Base-by-base conservation (phyloP, 2,329 filamentous ascomycete species). In the Pseudocercospora pini-densiflorae region DNA sequence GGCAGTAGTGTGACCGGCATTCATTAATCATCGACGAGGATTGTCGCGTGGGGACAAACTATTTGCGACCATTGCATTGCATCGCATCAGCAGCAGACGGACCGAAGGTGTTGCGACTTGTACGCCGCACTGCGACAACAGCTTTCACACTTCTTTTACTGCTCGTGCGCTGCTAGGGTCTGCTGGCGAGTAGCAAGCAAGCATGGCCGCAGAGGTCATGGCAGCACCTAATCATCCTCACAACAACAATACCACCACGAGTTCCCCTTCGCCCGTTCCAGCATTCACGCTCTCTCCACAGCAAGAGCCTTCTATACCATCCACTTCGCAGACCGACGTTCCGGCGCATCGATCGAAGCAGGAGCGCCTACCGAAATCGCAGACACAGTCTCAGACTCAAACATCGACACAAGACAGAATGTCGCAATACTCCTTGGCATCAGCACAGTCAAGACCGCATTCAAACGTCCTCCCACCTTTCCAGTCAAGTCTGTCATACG, bases 391-490 rank as follows among this genome's bases (percentile, higher is more conserved):
- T 91, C 75, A 58, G 29, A 29, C 54, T n/a, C 54, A n/a, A 14
- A 33, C 54, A 21, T 24, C 29, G 12, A 90, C 90, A 69, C 94
- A 89, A 80, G 91, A 92, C 77, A 88, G 93, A 64, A 84, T 96
- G 74, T 97, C 93, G 69, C 91, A 92, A 76, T 94, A 94, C 81
- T 95, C 92, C 69, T 89, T 85, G 74, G 82, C 88, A 66, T 16
- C 36, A 40, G 36, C 85, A 80, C 45, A 83, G 81, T 97, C 93
- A 70, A 89, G 93, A 67, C 92, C 93, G 21, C 86, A 86, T 63
- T 97, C 93, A n/a, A 87, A 91, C 9, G 86, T 92, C 69, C 94
- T 95, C 76, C 91, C 93, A 16, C 84, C 91, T 74, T 95, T 93
- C 79, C 90, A 93, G 74, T 95, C 93, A 65, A 97, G 89, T 77